Evolutionary conservation across 225 moss, liverwort and hornwort genomes (phyloP).

Genomic region (Takakia lepidozioides): DNA sequence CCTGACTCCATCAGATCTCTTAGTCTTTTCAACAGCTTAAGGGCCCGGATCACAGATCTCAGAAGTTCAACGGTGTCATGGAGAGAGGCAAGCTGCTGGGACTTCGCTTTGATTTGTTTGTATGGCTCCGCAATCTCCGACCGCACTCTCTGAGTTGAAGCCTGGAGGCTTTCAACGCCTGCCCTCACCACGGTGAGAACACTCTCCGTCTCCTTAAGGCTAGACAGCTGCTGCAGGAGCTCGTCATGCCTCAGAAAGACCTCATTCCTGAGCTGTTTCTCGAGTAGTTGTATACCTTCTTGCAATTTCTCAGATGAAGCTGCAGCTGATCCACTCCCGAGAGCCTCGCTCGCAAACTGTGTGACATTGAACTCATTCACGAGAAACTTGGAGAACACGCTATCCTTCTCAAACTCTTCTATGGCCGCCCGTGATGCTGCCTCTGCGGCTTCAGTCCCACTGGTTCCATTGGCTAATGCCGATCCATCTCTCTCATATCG

Average conservation of each 20-base stretch:
- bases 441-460: slow-evolving; percentile 46
- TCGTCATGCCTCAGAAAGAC: slow-evolving; percentile 79
- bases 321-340: slow-evolving; percentile 83
- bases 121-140: slow-evolving; percentile 96
- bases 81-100: slow-evolving; percentile 71
- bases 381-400: slow-evolving; percentile 78
- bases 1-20: slow-evolving; percentile 79
- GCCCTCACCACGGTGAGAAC: slow-evolving; percentile 83
- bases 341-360: slow-evolving; percentile 84
- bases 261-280: slow-evolving; percentile 93
- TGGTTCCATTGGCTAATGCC: slow-evolving; percentile 19
- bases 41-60: slow-evolving; percentile 71
- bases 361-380: slow-evolving; percentile 84
- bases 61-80: slow-evolving; percentile 91
- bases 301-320: slow-evolving; percentile 94
- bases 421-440: slow-evolving; percentile 68
- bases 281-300: slow-evolving; percentile 84
- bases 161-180: slow-evolving; percentile 87
- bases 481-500: slow-evolving; percentile 65
- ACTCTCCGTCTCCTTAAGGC: slow-evolving; percentile 93
- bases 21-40: slow-evolving; percentile 81
- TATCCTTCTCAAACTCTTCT: slow-evolving; percentile 81
- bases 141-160: slow-evolving; percentile 84
- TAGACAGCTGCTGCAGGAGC: slow-evolving; percentile 84
- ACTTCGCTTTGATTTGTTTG: slow-evolving; percentile 83